Evolutionary conservation across 345 rosid species (phyloP).

Genomic region (Populus simonii): DNA sequence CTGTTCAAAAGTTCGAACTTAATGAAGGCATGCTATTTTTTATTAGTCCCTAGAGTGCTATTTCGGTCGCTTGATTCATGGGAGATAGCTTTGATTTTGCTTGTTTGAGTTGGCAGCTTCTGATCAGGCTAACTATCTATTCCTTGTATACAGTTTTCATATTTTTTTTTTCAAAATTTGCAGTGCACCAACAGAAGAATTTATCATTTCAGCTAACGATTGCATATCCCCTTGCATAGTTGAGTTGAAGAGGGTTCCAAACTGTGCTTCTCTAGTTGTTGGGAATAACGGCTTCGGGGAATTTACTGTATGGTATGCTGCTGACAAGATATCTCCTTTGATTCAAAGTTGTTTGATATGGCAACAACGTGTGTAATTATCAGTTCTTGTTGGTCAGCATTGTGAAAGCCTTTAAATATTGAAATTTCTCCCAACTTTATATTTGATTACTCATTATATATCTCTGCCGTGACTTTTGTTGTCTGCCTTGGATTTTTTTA

Average conservation of each 20-base stretch:
- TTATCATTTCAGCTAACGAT: conserved; percentile 40
- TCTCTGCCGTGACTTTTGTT: too few relatives aligned
- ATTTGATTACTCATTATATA: too few relatives aligned
- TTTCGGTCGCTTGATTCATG: conserved; percentile 2
- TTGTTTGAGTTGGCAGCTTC: neutral
- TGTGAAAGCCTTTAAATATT: neutral
- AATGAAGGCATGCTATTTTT: neutral
- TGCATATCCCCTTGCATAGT: conserved; percentile 49
- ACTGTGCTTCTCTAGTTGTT: conserved; percentile 52
- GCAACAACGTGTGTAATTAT: neutral
- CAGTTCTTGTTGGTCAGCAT: neutral
- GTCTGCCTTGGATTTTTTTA: too few relatives aligned
- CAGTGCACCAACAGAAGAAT: conserved; percentile 60
- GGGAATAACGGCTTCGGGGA: conserved; percentile 79
- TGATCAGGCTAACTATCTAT: neutral
- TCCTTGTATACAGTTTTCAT: conserved; percentile 7
- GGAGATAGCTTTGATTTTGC: neutral
- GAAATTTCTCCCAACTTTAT: too few relatives aligned
- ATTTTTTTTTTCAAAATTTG: conserved; percentile 28
- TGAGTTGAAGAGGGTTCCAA: conserved; percentile 71
- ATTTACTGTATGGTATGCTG: conserved; percentile 73
- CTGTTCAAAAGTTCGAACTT: neutral
- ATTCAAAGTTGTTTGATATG: neutral
- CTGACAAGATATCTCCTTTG: conserved; percentile 8
- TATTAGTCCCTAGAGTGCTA: neutral